Evolutionary conservation across 1,284 basidiomycete genomes (phyloP).

Genomic region (Boletus smithii): DNA sequence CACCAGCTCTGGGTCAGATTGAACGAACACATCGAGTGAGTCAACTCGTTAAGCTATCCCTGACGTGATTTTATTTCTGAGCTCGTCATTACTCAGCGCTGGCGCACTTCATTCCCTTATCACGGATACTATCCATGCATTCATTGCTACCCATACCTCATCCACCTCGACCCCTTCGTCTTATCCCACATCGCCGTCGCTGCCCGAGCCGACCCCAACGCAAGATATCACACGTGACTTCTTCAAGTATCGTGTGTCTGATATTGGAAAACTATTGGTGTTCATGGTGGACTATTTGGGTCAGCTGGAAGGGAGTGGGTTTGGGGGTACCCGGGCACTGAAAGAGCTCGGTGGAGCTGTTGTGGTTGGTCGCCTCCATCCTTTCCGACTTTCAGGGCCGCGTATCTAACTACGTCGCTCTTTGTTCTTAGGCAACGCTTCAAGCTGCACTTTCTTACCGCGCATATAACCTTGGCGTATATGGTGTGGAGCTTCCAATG

Average conservation of each 20-base stretch:
- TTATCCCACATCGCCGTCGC: slow-evolving; percentile 8
- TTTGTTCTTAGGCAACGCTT: slow-evolving; percentile 55
- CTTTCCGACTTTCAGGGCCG: background rate
- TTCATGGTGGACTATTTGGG: slow-evolving; percentile 45
- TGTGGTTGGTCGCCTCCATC: slow-evolving; percentile 46
- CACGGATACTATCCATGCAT: slow-evolving; percentile 60
- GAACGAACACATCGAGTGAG: slow-evolving; percentile 68
- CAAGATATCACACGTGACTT: slow-evolving; percentile 82
- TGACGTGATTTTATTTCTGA: slow-evolving; percentile 4
- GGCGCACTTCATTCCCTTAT: slow-evolving; percentile 56
- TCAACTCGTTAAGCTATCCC: slow-evolving; percentile 5
- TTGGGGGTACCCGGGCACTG: slow-evolving; percentile 22
- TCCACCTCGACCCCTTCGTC: slow-evolving; percentile 40
- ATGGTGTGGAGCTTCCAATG: slow-evolving; percentile 73
- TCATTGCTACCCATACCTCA: slow-evolving; percentile 62
- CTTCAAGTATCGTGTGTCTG: slow-evolving; percentile 70
- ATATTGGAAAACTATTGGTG: slow-evolving; percentile 56
- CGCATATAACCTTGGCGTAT: slow-evolving; percentile 65
- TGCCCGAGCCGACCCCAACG: slow-evolving; percentile 34
- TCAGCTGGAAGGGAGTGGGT: slow-evolving; percentile 28
- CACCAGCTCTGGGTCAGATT: slow-evolving; percentile 83
- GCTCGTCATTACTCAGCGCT: slow-evolving; percentile 33
- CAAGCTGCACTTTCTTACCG: slow-evolving; percentile 74
- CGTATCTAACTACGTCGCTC: background rate
- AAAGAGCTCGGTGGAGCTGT: slow-evolving; percentile 47